These are phyloP conservation scores for Neocucurbitaria cava DNA, from an alignment of 2,329 filamentous ascomycete species.

Conservation along the genomic window DNA sequence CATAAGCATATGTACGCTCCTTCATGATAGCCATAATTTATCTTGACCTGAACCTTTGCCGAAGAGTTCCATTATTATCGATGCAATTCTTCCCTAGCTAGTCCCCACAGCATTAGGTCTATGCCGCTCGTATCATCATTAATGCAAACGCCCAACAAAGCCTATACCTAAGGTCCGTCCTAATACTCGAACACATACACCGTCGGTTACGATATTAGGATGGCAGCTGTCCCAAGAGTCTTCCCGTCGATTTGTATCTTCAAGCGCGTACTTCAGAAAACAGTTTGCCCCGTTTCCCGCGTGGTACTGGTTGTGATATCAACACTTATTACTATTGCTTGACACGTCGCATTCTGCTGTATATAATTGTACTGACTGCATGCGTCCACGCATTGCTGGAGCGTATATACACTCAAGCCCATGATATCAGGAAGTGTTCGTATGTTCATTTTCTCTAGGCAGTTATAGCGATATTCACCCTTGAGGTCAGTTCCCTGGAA, in stretches of 20 bases:
- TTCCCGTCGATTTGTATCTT: not conserved
- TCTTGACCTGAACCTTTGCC: too few species aligned
- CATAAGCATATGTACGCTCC: too few species aligned
- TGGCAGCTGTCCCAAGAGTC: not conserved
- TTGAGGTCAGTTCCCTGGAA: conserved; percentile 4
- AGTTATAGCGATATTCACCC: conserved; percentile 7
- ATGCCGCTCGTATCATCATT: too few species aligned
- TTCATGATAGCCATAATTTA: too few species aligned
- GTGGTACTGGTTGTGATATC: conserved; percentile 3
- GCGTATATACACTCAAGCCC: conserved; percentile 6
- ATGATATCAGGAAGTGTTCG: conserved; percentile 1
- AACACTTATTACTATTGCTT: conserved; percentile 1
- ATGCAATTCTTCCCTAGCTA: too few species aligned
- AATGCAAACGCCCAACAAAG: not conserved
- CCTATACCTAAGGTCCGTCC: not conserved
- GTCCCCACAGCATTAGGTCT: too few species aligned
- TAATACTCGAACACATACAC: not conserved
- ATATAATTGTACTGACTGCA: conserved; percentile 12
- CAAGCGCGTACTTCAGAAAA: conserved; percentile 1
- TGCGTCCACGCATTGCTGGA: conserved; percentile 10
- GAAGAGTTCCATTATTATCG: too few species aligned
- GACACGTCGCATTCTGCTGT: not conserved
- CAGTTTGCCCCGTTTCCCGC: conserved; percentile 4
- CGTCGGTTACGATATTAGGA: not conserved
- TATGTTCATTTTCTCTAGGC: conserved; percentile 9